Base-by-base conservation (phyloP, 1,139 yeast species). In the Kluyveromyces marxianus region DNA sequence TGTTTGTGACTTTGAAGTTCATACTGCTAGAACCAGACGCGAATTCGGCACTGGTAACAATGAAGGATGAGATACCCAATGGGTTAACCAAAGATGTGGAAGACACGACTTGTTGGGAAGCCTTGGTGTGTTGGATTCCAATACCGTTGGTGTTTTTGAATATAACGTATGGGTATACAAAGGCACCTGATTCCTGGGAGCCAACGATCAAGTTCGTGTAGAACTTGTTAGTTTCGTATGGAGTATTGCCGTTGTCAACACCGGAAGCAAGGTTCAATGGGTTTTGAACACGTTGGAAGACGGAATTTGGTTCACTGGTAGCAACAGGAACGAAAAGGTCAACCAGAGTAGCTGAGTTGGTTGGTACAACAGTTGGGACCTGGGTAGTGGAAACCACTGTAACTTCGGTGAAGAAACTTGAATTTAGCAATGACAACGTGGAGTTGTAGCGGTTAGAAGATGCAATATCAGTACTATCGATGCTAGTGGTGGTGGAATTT, bases 221-320 rank as follows among this genome's bases (percentile, higher is more conserved):
- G 66, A 83, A 84, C 63, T 83, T 83, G 70, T 84, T 83, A 35
- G 92, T 84, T 55, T 79, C 76, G 49, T 74, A 66, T 6, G 79
- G 78, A 24, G 46, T 39, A 44, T 65, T 72, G 47, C 66, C 61
- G 52, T 69, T 70, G 48, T 67, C 66, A 37, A 76, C 79, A 38
- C 79, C 78, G 3, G 54, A 54, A 29, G 82, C 79, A 44, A 79
- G 61, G 0, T 58, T 54, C 49, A 79, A 63, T 7, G 79, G 77
- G 47, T 77, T 68, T 25, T 63, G 69, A 42, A 70, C 66, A 50
- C 75, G 66, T 6, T 71, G 53, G 66, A 83, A 81, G 37, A 76
- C 68, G 0, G 69, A 53, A 10, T 71, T 69, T 28, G 87, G 86
- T 4, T 68, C 69, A 24, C 59, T 61, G 2, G 76, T 75, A 34